phyloP scores from a whole-genome alignment of 1,284 basidiomycete species.

The Austroboletus novae-zelandiae region DNA sequence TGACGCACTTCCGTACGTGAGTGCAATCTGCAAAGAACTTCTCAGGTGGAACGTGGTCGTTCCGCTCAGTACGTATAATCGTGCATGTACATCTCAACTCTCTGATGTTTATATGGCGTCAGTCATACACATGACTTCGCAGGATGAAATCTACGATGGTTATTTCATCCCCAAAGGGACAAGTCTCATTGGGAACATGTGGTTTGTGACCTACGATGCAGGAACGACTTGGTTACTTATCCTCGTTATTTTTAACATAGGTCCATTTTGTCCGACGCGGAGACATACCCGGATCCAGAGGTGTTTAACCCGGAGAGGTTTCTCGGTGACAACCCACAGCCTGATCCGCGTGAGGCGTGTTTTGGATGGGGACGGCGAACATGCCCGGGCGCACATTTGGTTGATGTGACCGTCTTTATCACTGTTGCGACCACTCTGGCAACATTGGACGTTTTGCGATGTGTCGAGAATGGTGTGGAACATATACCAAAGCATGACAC shows the following conservation, averaged over 20 bases:
- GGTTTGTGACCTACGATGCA: slow-evolving; percentile 6
- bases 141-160: slow-evolving; percentile 5
- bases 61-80: background rate
- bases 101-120: slow-evolving; percentile 11
- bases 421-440: slow-evolving; percentile 16
- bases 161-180: background rate
- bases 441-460: slow-evolving; percentile 11
- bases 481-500: slow-evolving; percentile 6
- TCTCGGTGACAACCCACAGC: slow-evolving; percentile 7
- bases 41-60: background rate
- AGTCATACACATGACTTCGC: background rate
- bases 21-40: background rate
- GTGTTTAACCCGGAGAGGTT: slow-evolving; percentile 18
- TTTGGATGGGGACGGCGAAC: slow-evolving; percentile 20
- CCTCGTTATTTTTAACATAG: background rate
- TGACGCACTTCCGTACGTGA: background rate
- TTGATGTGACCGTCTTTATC: slow-evolving; percentile 14
- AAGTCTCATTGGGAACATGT: background rate
- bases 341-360: slow-evolving; percentile 10
- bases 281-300: slow-evolving; percentile 11
- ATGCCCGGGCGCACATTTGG: slow-evolving; percentile 15
- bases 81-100: background rate
- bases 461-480: slow-evolving; percentile 9
- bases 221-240: background rate
- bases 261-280: slow-evolving; percentile 9